Base-by-base conservation (phyloP, 1,284 basidiomycete genomes). In the Cystobasidium sp. region DNA sequence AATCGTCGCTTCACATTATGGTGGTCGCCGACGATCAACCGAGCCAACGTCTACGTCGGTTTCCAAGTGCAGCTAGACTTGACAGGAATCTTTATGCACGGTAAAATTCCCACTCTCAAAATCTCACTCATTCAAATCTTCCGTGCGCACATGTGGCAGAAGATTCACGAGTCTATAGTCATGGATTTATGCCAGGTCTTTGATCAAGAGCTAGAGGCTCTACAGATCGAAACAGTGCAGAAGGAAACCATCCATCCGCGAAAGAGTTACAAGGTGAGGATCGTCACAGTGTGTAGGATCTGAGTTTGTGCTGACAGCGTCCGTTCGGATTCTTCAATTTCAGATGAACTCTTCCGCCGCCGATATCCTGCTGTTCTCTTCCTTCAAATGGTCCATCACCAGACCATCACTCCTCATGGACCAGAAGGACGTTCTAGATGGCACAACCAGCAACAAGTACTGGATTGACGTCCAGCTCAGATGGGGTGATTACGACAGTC, bases 1-100 rank as follows among this genome's bases (percentile, higher is more conserved):
- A 99, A 99, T 83, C 94, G 97, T 89, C 92, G 96, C n/a, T 99
- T 99, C 86, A 99, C 95, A 3, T 87, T 99, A 6, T 99, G 97
- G 97, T 99, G 96, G 96, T 94, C 92, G 20, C 75, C 78, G 31
- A 94, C 92, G 0, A 94, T 98, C 85, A 98, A 98, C 84, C 92
- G 95, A 78, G 94, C 95, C 70, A 99, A 98, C 82, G 94, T 98
- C 83, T 98, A 98, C 81, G 94, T 98, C 81, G 97, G 96, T 88
- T 99, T 99, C 91, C 97, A 99, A 84, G 97, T 99, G 22, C 97
- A 98, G 81, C 88, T 98, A 64, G 96, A 98, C 86, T 84, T 98
- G 77, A 98, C 96, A 31, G 96, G 94, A 82, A 83, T 84, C 72
- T 83, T 83, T 80, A 93, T 92, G 92, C 94, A 97, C 83, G 95